These are phyloP conservation scores for Solidago caesia DNA, from an alignment of 129 eudicot genomes.

Conservation along the genomic window DNA sequence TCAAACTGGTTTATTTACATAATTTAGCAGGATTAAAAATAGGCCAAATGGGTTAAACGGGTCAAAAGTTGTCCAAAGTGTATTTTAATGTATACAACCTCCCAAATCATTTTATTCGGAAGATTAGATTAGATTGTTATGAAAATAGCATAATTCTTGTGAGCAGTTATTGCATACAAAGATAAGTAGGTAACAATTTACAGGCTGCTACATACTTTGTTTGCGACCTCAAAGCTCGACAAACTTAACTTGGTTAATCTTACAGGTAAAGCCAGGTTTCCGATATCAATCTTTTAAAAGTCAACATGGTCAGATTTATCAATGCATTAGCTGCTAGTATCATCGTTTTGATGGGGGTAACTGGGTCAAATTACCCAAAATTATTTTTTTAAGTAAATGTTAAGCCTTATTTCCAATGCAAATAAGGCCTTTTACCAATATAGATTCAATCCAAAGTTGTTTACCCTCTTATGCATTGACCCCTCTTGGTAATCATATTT, in stretches of 20 bases:
- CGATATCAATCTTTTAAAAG: neutral
- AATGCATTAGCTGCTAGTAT: neutral
- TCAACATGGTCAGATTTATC: neutral
- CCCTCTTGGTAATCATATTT: neutral
- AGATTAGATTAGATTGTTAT: neutral
- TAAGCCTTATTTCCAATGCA: neutral
- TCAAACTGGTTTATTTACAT: neutral
- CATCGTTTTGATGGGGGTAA: neutral
- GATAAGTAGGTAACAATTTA: neutral
- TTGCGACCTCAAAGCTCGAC: neutral
- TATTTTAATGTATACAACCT: neutral
- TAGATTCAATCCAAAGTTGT: too few relatives aligned
- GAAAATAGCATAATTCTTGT: neutral
- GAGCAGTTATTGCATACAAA: neutral
- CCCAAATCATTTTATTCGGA: neutral
- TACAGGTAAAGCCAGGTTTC: neutral
- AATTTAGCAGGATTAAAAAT: neutral
- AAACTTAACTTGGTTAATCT: neutral
- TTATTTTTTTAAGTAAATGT: neutral
- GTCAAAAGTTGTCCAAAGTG: neutral
- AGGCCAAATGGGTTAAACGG: neutral
- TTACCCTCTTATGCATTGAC: neutral
- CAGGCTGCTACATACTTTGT: neutral
- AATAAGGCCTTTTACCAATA: neutral
- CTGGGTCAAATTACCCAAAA: neutral